phyloP scores from a whole-genome alignment of 2,329 filamentous ascomycete species.

The Diplodia corticola region DNA sequence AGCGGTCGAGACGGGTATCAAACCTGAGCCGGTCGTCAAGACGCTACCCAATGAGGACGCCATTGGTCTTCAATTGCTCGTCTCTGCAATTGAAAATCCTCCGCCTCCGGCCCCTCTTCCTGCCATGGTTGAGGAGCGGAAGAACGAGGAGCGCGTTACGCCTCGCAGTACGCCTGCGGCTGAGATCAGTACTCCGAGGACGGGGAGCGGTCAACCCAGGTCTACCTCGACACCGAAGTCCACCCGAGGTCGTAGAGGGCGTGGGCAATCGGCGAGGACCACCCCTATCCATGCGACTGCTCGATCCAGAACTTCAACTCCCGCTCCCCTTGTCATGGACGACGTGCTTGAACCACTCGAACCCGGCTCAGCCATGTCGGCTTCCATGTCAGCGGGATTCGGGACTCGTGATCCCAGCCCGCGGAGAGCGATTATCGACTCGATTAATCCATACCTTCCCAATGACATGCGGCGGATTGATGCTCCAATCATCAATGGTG shows the following conservation, averaged over 20 bases:
- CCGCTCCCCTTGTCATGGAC: neutral
- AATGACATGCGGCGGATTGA: neutral
- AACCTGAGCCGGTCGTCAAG: conserved; percentile 25
- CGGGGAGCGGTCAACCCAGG: conserved; percentile 3
- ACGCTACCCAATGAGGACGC: conserved; percentile 46
- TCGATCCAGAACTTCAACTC: conserved; percentile 10
- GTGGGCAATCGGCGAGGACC: conserved; percentile 8
- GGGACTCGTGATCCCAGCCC: conserved; percentile 15
- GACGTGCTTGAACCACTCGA: neutral
- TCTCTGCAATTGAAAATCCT: conserved; percentile 33
- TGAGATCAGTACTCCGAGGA: neutral
- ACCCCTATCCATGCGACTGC: conserved; percentile 7
- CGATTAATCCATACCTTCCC: conserved; percentile 25
- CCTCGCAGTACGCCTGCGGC: neutral
- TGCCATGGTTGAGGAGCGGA: neutral
- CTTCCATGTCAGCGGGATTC: conserved; percentile 17
- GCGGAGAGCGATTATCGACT: conserved; percentile 25
- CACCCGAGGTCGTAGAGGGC: conserved; percentile 8
- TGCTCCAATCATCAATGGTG: conserved; percentile 1
- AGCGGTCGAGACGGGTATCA: conserved; percentile 35
- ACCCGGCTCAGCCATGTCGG: conserved; percentile 15
- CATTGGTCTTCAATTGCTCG: conserved; percentile 41
- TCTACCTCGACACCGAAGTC: conserved; percentile 15
- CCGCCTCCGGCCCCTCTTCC: neutral
- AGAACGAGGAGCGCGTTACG: conserved; percentile 5